A percentile compares a stretch with the other conserved stretches of the same genome.
phyloP scores from a whole-genome alignment of 352 stramenopile species.

The Pythium phragmiticola region DNA sequence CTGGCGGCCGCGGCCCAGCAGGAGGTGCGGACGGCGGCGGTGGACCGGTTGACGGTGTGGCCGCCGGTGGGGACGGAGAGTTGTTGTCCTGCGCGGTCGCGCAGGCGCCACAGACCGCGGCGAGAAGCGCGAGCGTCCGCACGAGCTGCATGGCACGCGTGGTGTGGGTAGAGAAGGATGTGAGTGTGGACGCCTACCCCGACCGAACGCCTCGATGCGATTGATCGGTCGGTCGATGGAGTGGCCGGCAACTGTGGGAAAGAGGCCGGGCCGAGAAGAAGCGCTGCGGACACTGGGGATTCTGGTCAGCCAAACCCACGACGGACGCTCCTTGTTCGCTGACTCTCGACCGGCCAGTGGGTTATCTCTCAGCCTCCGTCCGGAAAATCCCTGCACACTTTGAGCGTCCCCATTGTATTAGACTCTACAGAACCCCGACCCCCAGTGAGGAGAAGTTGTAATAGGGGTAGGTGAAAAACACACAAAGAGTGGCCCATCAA shows the following conservation, averaged over 20 bases:
- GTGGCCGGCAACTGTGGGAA: background rate
- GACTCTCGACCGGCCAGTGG: conserved; percentile 19
- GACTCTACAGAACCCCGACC: conserved; percentile 4
- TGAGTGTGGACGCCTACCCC: background rate
- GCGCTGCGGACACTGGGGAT: background rate
- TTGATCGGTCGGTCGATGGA: conserved; percentile 4
- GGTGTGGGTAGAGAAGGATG: background rate
- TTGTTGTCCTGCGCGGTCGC: conserved; percentile 5
- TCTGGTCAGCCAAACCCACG: background rate
- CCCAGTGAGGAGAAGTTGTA: conserved; percentile 1
- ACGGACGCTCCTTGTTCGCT: conserved; percentile 6
- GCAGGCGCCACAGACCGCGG: conserved; percentile 1
- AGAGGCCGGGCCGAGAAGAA: background rate
- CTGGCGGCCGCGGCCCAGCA: background rate
- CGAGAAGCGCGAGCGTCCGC: conserved; percentile 21
- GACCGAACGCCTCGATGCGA: background rate
- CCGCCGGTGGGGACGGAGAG: conserved; percentile 8
- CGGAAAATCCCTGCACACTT: conserved; percentile 10
- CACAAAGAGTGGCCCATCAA: background rate
- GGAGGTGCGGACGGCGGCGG: background rate
- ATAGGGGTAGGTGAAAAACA: conserved; percentile 2
- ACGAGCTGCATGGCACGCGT: conserved; percentile 13
- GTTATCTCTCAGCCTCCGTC: background rate
- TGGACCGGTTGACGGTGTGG: background rate
- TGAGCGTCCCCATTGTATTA: background rate